Evolutionary conservation across 176 grass and related monocot genomes (phyloP).

Genomic region (Tuctoria greenei): DNA sequence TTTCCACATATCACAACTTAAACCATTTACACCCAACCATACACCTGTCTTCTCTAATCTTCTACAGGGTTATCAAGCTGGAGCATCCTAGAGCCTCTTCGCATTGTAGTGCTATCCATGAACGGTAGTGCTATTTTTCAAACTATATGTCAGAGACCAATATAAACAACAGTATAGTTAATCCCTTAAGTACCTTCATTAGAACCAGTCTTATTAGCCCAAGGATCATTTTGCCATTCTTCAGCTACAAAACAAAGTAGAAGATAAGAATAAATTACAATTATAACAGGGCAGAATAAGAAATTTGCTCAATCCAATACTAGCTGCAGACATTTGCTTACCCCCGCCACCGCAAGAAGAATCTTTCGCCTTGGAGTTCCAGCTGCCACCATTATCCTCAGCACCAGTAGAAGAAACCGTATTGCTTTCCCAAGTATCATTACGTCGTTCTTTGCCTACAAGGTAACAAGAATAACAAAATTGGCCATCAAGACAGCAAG

Average conservation of each 20-base stretch:
- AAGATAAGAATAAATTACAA: constrained; percentile 10
- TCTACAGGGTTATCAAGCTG: too few species aligned
- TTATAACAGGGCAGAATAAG: constrained; percentile 5
- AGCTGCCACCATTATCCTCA: constrained; percentile 38
- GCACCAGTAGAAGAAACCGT: too few species aligned
- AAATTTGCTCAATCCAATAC: constrained; percentile 24
- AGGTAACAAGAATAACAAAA: constrained; percentile 8
- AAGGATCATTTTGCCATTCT: constrained; percentile 25
- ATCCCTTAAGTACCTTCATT: constrained; percentile 27
- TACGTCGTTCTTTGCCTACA: constrained; percentile 47
- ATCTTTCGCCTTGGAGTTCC: constrained; percentile 33
- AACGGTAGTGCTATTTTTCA: constrained; percentile 12
- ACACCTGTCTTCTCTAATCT: too few species aligned
- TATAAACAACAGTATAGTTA: constrained; percentile 19
- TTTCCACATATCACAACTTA: too few species aligned
- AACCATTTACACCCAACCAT: too few species aligned
- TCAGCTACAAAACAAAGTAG: constrained; percentile 30
- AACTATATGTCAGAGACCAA: constrained; percentile 15
- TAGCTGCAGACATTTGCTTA: constrained; percentile 30
- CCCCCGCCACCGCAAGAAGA: neutral
- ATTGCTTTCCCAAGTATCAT: constrained; percentile 51
- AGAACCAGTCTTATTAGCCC: constrained; percentile 33
- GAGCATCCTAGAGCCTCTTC: too few species aligned
- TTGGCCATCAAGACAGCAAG: constrained; percentile 5
- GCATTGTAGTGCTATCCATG: too few species aligned